Base-by-base conservation (phyloP, 768 basidiomycete species). In the Mrakia gelida region DNA sequence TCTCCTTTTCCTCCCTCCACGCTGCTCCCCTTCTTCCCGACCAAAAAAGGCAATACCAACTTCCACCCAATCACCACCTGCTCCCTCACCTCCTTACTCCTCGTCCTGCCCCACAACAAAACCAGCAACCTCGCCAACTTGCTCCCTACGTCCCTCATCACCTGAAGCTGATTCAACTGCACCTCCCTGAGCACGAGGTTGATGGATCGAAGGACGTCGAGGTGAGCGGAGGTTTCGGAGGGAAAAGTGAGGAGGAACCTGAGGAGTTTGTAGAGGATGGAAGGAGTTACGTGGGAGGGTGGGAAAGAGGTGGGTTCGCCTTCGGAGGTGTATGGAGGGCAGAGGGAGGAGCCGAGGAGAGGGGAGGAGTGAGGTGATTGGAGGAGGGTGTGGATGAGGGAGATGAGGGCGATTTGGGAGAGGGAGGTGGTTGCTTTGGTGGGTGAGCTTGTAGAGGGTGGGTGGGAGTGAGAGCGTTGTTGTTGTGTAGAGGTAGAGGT, bases 11-110 rank as follows among this genome's bases (percentile, higher is more conserved):
- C 34, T 18, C 72, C 56, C 23, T 28, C 76, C 3, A 15, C 30
- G 15, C n/a, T n/a, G n/a, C 15, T 16, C 21, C 15, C 49, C 49
- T 71, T 38, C 34, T 71, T 28, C 49, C 62, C 13, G 38, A n/a
- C 87, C 71, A 92, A 84, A 83, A 90, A 94, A 0, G 92, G 92
- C 62, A 95, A 88, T 5, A 97, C 86, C 21, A 87, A 86, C 26
- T 89, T 88, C 28, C 97, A 84, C 32, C 92, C 87, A n/a, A 90
- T 87, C 41, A 95, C 86, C 26, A 98, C 86, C 63, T 89, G 88
- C 83, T 95, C 94, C 82, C 95, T 94, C 80, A 92, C 85, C 11
- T 86, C 83, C 78, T 88, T 90, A 83, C 90, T 91, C 85, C 93
- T 94, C 26, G 91, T 91, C 54, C 34, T 38, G n/a, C n/a, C 2